These are phyloP conservation scores for Trichocladium antarcticum DNA, from an alignment of 495 filamentous ascomycete genomes.

Conservation along the genomic window DNA sequence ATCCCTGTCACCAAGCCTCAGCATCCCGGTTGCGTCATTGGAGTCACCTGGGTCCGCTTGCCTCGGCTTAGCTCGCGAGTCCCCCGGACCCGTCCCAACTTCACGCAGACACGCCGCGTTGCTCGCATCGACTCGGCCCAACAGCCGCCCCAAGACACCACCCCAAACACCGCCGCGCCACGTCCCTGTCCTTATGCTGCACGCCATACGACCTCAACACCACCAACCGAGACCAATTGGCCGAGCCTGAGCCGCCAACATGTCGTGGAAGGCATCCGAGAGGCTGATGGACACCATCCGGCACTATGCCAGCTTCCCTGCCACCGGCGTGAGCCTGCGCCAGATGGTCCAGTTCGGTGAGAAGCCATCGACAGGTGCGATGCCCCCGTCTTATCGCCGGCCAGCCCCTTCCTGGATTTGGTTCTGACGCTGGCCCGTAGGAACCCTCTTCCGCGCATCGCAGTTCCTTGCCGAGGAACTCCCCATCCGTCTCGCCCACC, in stretches of 20 bases:
- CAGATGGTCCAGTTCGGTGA: conserved; percentile 99
- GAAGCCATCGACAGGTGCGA: conserved; percentile 69
- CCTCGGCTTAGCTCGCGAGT: conserved; percentile 16
- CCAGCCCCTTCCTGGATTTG: conserved; percentile 9
- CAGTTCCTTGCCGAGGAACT: conserved; percentile 98
- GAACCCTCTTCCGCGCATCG: conserved; percentile 91
- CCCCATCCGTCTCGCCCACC: conserved; percentile 89
- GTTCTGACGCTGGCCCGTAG: conserved; percentile 32
- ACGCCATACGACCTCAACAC: conserved; percentile 19
- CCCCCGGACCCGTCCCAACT: conserved; percentile 7
- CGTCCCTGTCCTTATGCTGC: conserved; percentile 17
- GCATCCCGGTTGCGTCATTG: conserved; percentile 12
- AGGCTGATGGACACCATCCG: conserved; percentile 96
- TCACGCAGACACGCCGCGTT: conserved; percentile 1
- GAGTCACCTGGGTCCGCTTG: conserved; percentile 14
- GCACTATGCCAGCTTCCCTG: conserved; percentile 94
- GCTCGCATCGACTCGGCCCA: background rate
- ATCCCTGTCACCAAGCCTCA: conserved; percentile 5
- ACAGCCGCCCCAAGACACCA: background rate
- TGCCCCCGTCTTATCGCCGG: conserved; percentile 7
- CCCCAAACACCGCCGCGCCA: background rate
- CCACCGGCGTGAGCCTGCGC: conserved; percentile 87
- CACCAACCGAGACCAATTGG: conserved; percentile 27
- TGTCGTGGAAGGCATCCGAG: conserved; percentile 84
- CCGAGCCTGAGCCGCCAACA: conserved; percentile 35